Conservation (phyloP, 1,284 basidiomycete species). For the Irpex sp. region DNA sequence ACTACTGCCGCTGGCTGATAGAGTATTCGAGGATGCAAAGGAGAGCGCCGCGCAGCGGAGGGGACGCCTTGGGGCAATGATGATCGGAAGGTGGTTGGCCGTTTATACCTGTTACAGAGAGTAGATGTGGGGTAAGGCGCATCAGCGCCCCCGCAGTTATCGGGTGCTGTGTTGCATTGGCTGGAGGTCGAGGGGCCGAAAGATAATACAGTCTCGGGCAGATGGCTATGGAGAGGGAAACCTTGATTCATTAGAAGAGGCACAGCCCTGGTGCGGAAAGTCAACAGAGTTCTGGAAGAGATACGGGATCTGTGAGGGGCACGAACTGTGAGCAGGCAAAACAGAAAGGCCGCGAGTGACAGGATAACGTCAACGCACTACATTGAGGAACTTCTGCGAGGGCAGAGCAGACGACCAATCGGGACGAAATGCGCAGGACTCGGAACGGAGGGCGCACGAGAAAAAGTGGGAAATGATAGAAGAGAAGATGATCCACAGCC, state of each 20-base stretch:
- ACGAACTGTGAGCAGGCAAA: not conserved
- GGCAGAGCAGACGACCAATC: slow-evolving; percentile 23
- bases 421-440: slow-evolving; percentile 22
- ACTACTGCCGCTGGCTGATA: not conserved
- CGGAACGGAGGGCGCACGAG: slow-evolving; percentile 27
- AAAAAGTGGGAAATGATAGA: slow-evolving; percentile 16
- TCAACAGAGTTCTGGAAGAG: slow-evolving; percentile 7
- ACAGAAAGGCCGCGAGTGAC: slow-evolving; percentile 9
- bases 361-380: slow-evolving; percentile 16
- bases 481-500: slow-evolving; percentile 20
- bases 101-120: not conserved
- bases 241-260: slow-evolving; percentile 3
- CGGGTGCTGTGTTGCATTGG: not conserved
- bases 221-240: not conserved
- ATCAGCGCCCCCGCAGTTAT: not conserved
- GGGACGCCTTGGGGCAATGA: not conserved
- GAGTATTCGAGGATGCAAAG: too few relatives aligned
- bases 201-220: not conserved
- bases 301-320: slow-evolving; percentile 2
- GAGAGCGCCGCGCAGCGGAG: too few relatives aligned
- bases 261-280: not conserved
- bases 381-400: slow-evolving; percentile 4
- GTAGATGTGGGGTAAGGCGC: not conserved
- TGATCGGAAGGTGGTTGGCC: not conserved
- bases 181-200: not conserved